Conservation (phyloP, 257 asterid species). For the Gentiana macrophylla region DNA sequence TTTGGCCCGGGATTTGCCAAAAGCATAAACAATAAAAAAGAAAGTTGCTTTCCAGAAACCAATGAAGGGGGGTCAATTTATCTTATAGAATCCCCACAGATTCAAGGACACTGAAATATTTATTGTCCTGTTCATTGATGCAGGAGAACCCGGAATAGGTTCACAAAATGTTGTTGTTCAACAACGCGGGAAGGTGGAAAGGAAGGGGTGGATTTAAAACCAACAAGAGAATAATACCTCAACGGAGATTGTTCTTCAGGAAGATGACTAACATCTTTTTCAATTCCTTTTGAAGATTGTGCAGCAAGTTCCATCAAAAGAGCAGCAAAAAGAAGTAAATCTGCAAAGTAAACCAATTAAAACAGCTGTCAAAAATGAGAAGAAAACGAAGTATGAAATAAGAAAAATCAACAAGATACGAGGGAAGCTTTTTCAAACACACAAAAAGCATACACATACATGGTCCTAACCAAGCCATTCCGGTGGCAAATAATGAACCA, state of each 20-base stretch:
- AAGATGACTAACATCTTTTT: slow-evolving; percentile 38
- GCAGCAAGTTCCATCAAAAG: slow-evolving; percentile 94
- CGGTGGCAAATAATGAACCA: slow-evolving; percentile 93
- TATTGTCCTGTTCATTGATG: too few species aligned
- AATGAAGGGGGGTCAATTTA: too few species aligned
- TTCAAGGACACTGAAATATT: too few species aligned
- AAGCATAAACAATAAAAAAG: too few species aligned
- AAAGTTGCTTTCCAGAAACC: too few species aligned
- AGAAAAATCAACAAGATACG: neutral
- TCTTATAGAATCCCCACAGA: too few species aligned
- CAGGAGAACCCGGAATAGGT: too few species aligned
- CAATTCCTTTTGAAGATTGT: slow-evolving; percentile 67
- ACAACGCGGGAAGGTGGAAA: too few species aligned
- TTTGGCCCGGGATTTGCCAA: too few species aligned
- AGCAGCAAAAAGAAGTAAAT: slow-evolving; percentile 90
- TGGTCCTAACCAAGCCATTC: slow-evolving; percentile 98
- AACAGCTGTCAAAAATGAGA: neutral
- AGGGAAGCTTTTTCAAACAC: neutral
- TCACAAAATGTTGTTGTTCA: too few species aligned
- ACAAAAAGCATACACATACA: slow-evolving; percentile 39
- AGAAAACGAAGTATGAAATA: neutral
- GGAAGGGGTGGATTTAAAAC: neutral
- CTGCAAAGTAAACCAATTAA: slow-evolving; percentile 30
- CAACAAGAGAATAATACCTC: slow-evolving; percentile 35
- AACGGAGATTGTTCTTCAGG: slow-evolving; percentile 62